These are phyloP conservation scores for Solanum neorickii DNA, from an alignment of 257 asterid genomes.

Conservation along the genomic window DNA sequence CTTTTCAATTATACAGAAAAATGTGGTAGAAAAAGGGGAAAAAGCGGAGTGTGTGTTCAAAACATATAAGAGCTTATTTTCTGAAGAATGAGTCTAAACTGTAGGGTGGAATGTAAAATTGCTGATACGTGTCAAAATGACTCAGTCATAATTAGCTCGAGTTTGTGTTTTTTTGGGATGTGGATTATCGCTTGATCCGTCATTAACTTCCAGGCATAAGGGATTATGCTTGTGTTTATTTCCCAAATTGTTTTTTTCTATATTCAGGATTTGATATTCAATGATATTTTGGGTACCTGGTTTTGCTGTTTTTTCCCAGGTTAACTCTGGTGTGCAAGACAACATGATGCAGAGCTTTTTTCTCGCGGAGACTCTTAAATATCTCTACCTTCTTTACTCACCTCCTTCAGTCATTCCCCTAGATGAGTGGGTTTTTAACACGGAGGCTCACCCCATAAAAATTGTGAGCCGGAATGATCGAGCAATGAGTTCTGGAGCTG, in stretches of 20 bases:
- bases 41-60: neutral
- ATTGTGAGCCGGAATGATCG: slow-evolving; percentile 40
- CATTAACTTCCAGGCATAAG: neutral
- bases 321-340: slow-evolving; percentile 83
- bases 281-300: neutral
- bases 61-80: neutral
- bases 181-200: neutral
- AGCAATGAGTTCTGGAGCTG: slow-evolving; percentile 14
- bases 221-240: neutral
- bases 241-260: neutral
- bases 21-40: too few species aligned
- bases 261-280: neutral
- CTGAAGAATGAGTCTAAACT: neutral
- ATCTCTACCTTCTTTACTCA: slow-evolving; percentile 85
- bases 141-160: neutral
- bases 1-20: too few species aligned
- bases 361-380: slow-evolving; percentile 90
- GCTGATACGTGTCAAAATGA: neutral
- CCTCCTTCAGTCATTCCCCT: slow-evolving; percentile 81
- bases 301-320: slow-evolving; percentile 34
- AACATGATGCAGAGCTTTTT: slow-evolving; percentile 99
- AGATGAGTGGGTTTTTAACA: slow-evolving; percentile 95
- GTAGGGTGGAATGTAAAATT: neutral
- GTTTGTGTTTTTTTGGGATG: neutral
- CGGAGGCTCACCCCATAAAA: slow-evolving; percentile 91